Evolutionary conservation across 148 eudicot genomes (phyloP), one percentile per base, ranked within the genome.

Genomic region (Fagopyrum tataricum): DNA sequence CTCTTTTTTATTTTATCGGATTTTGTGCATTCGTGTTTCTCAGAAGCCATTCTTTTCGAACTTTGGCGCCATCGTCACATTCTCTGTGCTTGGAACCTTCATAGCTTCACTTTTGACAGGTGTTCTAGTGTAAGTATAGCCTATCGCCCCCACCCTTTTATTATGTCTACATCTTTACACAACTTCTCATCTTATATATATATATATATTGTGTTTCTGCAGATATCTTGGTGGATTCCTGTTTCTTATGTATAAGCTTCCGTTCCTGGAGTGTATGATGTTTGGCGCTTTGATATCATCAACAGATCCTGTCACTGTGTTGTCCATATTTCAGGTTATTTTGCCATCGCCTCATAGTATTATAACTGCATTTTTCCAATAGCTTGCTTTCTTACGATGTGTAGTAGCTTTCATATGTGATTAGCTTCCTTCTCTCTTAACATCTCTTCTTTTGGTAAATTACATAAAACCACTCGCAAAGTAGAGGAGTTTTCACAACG

Each of bases 31-130:
- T 42, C 12, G 40, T 77, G 69, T 58, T 74, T 58, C 79, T 77
- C 96, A 95, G 99, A 95, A 95, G 82, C 99, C 99, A 40, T 95
- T 95, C 81, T 95, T 95, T 82, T 95, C 99, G 47, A 95, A 95
- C 85, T 95, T 95, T 77, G 99, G 99, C 59, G 99, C 97, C 66
- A 95, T 95, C 31, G 89, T 95, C 76, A 88, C 99, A 42, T 92
- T 92, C 84, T 84, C 99, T 72, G 83, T 95, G 76, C 82, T 90
- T 48, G 97, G 99, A 76, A 95, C 97, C 58, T 92, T 92, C 75
- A 85, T 92, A 69, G 85, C 99, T 74, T 90, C 99, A 47, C 44
- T 95, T 64, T 89, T 95, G 78, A 95, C 97, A 1, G 99, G 97
- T 39, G 75, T 90, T 82, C 77, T 95, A 67, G 96, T 95, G 99